Percentiles rank a stretch among this genome's conserved stretches.
phyloP scores from a whole-genome alignment of 1,284 basidiomycete species.

The Ceratobasidium sp. region DNA sequence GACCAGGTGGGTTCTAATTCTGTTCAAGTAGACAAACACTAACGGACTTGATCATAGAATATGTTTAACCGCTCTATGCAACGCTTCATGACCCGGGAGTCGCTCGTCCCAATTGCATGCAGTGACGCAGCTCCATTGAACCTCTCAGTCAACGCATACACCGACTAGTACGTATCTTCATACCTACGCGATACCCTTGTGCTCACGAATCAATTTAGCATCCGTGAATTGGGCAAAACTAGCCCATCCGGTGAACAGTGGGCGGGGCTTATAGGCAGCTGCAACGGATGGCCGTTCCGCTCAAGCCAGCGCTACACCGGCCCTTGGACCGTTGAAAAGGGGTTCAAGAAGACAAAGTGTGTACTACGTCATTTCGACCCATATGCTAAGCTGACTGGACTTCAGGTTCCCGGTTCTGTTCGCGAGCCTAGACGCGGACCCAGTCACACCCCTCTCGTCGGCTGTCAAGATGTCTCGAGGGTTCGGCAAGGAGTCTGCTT shows the following conservation, averaged over 20 bases:
- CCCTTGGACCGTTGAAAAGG: conserved; percentile 23
- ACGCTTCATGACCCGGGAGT: conserved; percentile 9
- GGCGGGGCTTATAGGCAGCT: conserved; percentile 5
- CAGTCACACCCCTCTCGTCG: conserved; percentile 51
- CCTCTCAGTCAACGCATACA: conserved; percentile 12
- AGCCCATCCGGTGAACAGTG: conserved; percentile 22
- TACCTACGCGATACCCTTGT: no score
- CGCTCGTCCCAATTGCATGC: conserved; percentile 14
- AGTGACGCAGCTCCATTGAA: conserved; percentile 23
- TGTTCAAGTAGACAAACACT: not conserved
- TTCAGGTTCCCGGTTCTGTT: conserved; percentile 51
- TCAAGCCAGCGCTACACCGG: conserved; percentile 33
- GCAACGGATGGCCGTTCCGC: conserved; percentile 30
- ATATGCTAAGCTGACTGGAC: no score
- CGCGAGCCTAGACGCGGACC: conserved; percentile 51
- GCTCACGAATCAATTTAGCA: not conserved
- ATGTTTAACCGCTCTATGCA: conserved; percentile 42
- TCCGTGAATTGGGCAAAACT: conserved; percentile 27
- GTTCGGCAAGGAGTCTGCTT: conserved; percentile 50
- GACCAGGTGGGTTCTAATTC: not conserved
- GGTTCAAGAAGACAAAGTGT: conserved; percentile 23
- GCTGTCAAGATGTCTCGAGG: conserved; percentile 49
- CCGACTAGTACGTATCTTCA: conserved; percentile 17
- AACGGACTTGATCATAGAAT: not conserved
- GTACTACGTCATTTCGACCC: not conserved